Evolutionary conservation across 345 rosid species (phyloP), one percentile per base, ranked within the genome.

Genomic region (Turnera subulata): DNA sequence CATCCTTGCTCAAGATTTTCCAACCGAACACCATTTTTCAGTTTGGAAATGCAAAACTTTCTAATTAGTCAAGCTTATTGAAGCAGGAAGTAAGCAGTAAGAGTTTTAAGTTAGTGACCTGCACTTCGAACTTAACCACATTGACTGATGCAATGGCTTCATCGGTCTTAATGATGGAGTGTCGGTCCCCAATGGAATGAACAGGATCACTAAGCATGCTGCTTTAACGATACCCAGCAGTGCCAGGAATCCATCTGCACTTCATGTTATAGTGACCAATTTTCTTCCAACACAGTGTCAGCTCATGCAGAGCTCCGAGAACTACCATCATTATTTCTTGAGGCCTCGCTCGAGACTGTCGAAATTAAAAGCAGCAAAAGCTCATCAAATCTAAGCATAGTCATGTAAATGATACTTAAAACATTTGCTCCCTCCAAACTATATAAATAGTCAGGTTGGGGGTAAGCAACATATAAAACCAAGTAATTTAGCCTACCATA

Each of bases 191-290:
- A 57, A 89, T 83, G 65, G 78, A 79, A 65, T 74, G 87, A 55
- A 61, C 65, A 12, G 76, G 68, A 70, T 83, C 82, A 50, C 79
- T 78, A 45, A 82, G 67, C 84, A 86, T 89, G 67, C n/a, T n/a
- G n/a, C 85, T 86, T 58, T 79, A 82, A 40, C 58, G 79, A 67
- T 75, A 83, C 67, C 78, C 83, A 39, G 84, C 59, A 62, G 56
- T 67, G 54, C 77, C 78, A 56, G 75, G 83, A 72, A 86, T 69
- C 97, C 97, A 89, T 74, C 89, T 76, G 82, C 96, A 93, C 75
- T 87, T 89, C 90, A 93, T 78, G 80, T 89, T 87, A 78, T 93
- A 89, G 51, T 87, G 96, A 50, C 97, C 95, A 23, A 89, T 89
- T 80, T 85, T 93, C 78, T 93, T 89, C 99, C 99, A 93, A 62